Percentiles rank a stretch among this genome's conserved stretches.
Evolutionary conservation across 2,329 filamentous ascomycete species (phyloP).

Genomic region (Ceratocystis cacaofunesta): DNA sequence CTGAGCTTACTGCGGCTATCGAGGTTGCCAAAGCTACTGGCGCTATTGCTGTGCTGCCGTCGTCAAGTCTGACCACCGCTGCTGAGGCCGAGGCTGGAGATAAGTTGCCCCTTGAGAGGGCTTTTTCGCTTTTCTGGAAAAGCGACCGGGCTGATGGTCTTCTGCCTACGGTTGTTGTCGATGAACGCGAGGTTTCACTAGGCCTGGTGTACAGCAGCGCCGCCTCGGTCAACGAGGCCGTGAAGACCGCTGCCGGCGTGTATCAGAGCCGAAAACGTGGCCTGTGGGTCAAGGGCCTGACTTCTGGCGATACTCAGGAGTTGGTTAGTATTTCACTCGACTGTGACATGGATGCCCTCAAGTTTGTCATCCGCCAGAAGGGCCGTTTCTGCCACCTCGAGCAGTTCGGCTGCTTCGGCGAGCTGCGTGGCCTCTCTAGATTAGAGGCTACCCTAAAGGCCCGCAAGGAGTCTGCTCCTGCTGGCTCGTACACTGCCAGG

Average conservation of each 20-base stretch:
- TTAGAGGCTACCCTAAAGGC: conserved; percentile 76
- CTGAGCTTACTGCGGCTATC: conserved; percentile 24
- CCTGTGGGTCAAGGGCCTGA: conserved; percentile 91
- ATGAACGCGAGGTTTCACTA: conserved; percentile 70
- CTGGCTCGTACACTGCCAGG: conserved; percentile 83
- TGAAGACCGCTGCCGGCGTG: conserved; percentile 65
- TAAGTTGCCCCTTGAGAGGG: conserved; percentile 50
- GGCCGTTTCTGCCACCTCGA: conserved; percentile 90
- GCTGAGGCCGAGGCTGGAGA: conserved; percentile 37
- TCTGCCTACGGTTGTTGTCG: conserved; percentile 78
- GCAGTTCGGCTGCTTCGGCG: conserved; percentile 83
- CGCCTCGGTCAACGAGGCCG: conserved; percentile 74
- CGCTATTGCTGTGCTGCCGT: conserved; percentile 61
- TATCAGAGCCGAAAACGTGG: conserved; percentile 95
- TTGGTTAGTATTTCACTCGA: conserved; percentile 72
- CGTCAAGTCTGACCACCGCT: conserved; percentile 53
- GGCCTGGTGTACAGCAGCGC: conserved; percentile 90
- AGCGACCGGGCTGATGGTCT: conserved; percentile 74
- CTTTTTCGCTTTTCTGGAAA: conserved; percentile 61
- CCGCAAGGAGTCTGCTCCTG: conserved; percentile 68
- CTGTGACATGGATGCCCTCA: conserved; percentile 84
- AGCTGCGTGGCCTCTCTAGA: conserved; percentile 63
- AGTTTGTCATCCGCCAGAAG: conserved; percentile 79
- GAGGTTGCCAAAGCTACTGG: conserved; percentile 35
- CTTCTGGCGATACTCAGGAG: conserved; percentile 85